phyloP scores from a whole-genome alignment of 345 rosid species.

The Mercurialis annua region DNA sequence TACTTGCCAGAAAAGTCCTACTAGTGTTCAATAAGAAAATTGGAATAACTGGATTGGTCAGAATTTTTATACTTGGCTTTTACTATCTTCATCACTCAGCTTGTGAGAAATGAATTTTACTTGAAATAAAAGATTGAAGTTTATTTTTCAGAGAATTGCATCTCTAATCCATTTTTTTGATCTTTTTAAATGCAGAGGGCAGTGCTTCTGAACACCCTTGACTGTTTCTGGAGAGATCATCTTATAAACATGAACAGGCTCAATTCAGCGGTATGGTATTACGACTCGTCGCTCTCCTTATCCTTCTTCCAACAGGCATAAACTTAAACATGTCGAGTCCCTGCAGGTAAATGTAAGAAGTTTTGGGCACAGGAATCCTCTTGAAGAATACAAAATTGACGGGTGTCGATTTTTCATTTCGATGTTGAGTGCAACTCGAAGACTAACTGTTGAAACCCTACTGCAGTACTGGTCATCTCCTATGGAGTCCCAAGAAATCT shows the following conservation, averaged over 20 bases:
- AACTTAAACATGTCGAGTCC: slow-evolving; percentile 20
- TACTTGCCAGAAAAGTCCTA: no score
- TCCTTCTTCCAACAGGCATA: slow-evolving; percentile 7
- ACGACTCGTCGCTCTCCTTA: slow-evolving; percentile 8
- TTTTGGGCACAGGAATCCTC: slow-evolving; percentile 96
- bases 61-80: background rate
- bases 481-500: slow-evolving; percentile 64
- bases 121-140: background rate
- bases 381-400: slow-evolving; percentile 94
- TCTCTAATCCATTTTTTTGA: slow-evolving; percentile 3
- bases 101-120: no score
- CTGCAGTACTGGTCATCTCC: slow-evolving; percentile 83
- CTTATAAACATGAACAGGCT: slow-evolving; percentile 91
- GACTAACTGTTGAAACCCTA: slow-evolving; percentile 76
- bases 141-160: background rate
- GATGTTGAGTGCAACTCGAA: slow-evolving; percentile 89
- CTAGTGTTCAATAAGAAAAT: no score
- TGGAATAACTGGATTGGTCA: background rate
- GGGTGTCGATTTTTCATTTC: slow-evolving; percentile 95
- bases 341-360: slow-evolving; percentile 86
- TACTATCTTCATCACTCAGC: background rate
- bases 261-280: slow-evolving; percentile 87
- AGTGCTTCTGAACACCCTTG: slow-evolving; percentile 79
- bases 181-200: slow-evolving; percentile 50
- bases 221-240: slow-evolving; percentile 94